These are phyloP conservation scores for Serendipita sp. DNA, from an alignment of 768 basidiomycete species.

Conservation along the genomic window DNA sequence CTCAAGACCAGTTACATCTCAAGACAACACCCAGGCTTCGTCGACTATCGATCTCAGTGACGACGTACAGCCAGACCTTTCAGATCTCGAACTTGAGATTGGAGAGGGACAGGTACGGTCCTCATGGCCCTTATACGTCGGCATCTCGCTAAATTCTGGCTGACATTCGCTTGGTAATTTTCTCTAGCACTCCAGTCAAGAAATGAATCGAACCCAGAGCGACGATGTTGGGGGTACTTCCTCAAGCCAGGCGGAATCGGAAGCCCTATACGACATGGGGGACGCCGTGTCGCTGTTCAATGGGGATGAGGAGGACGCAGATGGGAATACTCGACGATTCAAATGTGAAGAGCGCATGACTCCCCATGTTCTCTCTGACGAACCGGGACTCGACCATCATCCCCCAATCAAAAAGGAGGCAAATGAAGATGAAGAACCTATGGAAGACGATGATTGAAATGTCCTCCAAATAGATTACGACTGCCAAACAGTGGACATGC, in stretches of 20 bases:
- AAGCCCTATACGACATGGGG: neutral
- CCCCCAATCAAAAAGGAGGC: neutral
- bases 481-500: no score
- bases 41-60: no score
- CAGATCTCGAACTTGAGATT: no score
- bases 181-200: neutral
- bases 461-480: no score
- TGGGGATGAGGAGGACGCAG: neutral
- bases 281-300: neutral
- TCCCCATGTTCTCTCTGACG: no score
- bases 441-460: constrained; percentile 1
- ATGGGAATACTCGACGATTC: neutral
- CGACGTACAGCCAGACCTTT: no score
- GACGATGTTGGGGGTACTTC: neutral
- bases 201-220: neutral
- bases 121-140: no score
- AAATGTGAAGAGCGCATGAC: neutral
- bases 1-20: neutral
- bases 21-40: no score
- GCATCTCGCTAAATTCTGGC: no score
- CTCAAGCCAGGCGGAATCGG: neutral
- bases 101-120: no score
- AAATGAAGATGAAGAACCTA: neutral
- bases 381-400: no score
- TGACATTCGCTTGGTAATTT: no score